Percentiles rank a stretch among this genome's conserved stretches.
Evolutionary conservation across 2,329 filamentous ascomycete genomes (phyloP).

Genomic region (Pseudocercospora crystallina): DNA sequence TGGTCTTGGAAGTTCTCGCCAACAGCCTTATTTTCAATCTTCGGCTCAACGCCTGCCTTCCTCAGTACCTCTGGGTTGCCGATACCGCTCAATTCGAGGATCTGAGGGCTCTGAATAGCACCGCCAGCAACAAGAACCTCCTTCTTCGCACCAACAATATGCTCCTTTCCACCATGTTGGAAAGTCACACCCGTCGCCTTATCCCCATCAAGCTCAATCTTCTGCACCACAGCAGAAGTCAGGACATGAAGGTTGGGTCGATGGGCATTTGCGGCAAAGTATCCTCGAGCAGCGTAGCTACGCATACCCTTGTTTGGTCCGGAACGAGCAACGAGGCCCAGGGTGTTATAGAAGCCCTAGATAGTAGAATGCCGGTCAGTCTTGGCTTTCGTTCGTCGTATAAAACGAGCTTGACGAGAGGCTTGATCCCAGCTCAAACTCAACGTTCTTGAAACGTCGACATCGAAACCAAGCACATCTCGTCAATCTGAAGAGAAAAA

Average conservation of each 20-base stretch:
- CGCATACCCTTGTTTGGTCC: slow-evolving; percentile 35
- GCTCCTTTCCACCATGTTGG: slow-evolving; percentile 37
- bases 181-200: slow-evolving; percentile 46
- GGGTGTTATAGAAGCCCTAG: slow-evolving; percentile 34
- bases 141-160: slow-evolving; percentile 36
- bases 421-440: too few relatives aligned
- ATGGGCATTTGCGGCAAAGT: slow-evolving; percentile 33
- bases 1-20: slow-evolving; percentile 55
- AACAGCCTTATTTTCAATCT: slow-evolving; percentile 46
- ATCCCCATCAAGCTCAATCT: slow-evolving; percentile 48
- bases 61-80: slow-evolving; percentile 49
- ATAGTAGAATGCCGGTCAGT: background rate
- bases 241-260: slow-evolving; percentile 36
- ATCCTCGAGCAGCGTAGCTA: slow-evolving; percentile 36
- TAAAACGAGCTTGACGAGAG: too few relatives aligned
- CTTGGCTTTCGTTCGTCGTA: too few relatives aligned
- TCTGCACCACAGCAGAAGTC: slow-evolving; percentile 45
- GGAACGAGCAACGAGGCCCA: slow-evolving; percentile 28
- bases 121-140: slow-evolving; percentile 63
- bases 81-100: slow-evolving; percentile 63
- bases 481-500: background rate
- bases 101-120: slow-evolving; percentile 56
- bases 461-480: too few relatives aligned
- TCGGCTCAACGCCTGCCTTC: slow-evolving; percentile 40
- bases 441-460: too few relatives aligned